Percentiles rank a stretch among this genome's conserved stretches.
phyloP scores from a whole-genome alignment of 768 basidiomycete genomes.

The Amanita jacksonii region DNA sequence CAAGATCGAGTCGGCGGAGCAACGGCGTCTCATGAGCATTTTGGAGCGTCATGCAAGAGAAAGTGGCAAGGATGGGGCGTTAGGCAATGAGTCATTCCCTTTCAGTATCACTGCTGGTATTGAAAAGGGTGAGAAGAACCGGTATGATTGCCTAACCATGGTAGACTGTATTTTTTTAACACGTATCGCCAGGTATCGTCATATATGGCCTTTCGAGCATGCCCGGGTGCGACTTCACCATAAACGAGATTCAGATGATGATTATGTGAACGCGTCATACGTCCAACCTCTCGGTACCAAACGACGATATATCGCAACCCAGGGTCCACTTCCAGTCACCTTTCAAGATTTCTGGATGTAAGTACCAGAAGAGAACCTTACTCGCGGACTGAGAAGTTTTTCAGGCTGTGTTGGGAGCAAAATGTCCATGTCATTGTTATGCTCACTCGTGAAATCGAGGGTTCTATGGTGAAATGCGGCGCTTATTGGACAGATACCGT shows the following conservation, averaged over 20 bases:
- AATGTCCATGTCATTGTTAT: slow-evolving; percentile 93
- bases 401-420: slow-evolving; percentile 86
- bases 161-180: background rate
- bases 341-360: slow-evolving; percentile 93
- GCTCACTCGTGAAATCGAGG: slow-evolving; percentile 90
- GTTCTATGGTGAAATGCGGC: slow-evolving; percentile 83
- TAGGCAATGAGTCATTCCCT: slow-evolving; percentile 39
- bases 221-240: slow-evolving; percentile 71
- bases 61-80: slow-evolving; percentile 21
- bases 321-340: slow-evolving; percentile 86
- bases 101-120: slow-evolving; percentile 94
- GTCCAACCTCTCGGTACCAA: slow-evolving; percentile 80
- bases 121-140: slow-evolving; percentile 90
- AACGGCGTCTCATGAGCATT: slow-evolving; percentile 76
- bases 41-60: slow-evolving; percentile 87
- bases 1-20: slow-evolving; percentile 85
- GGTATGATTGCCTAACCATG: slow-evolving; percentile 32
- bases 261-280: slow-evolving; percentile 94
- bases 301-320: slow-evolving; percentile 88
- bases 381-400: background rate
- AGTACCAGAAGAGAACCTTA: slow-evolving; percentile 21
- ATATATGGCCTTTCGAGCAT: slow-evolving; percentile 98
- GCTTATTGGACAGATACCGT: slow-evolving; percentile 70
- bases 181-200: slow-evolving; percentile 57
- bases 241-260: slow-evolving; percentile 36